These are phyloP conservation scores for Capillidium rhysosporum DNA, from an alignment of 371 early-diverging fungal genomes.

Conservation along the genomic window DNA sequence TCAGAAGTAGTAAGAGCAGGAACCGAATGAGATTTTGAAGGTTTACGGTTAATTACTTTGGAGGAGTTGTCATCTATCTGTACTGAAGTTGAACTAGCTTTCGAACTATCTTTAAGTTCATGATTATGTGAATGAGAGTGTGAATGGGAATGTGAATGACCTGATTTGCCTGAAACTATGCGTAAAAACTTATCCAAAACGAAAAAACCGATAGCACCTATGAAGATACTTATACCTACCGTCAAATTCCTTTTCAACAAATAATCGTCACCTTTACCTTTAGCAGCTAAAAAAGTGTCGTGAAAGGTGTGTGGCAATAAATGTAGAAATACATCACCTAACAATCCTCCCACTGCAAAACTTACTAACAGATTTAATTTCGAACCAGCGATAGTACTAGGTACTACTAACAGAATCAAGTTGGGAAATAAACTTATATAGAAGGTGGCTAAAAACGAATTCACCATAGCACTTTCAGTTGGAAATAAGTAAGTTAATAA, in stretches of 20 bases:
- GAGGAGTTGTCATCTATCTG: neutral
- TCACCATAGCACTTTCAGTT: conserved; percentile 37
- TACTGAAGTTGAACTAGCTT: neutral
- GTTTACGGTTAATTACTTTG: neutral
- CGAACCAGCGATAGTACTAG: conserved; percentile 47
- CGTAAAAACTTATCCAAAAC: conserved; percentile 68
- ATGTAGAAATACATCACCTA: conserved; percentile 75
- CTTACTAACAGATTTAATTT: conserved; percentile 54
- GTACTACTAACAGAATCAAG: conserved; percentile 56
- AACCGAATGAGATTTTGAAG: neutral
- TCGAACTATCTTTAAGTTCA: conserved; percentile 4
- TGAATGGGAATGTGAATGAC: conserved; percentile 27
- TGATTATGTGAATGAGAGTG: conserved; percentile 18
- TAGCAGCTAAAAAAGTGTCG: conserved; percentile 22
- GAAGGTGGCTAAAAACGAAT: conserved; percentile 54
- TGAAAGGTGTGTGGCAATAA: conserved; percentile 59
- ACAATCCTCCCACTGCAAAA: conserved; percentile 65
- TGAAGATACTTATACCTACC: conserved; percentile 51
- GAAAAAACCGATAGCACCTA: conserved; percentile 50
- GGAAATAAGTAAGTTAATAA: conserved; percentile 14
- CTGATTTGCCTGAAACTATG: conserved; percentile 37
- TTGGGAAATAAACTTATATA: conserved; percentile 74
- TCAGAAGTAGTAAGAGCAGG: neutral
- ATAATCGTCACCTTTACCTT: conserved; percentile 10
- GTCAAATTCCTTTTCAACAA: conserved; percentile 36